Conservation (phyloP, 1,139 yeast species). For the Diutina rugosa region DNA sequence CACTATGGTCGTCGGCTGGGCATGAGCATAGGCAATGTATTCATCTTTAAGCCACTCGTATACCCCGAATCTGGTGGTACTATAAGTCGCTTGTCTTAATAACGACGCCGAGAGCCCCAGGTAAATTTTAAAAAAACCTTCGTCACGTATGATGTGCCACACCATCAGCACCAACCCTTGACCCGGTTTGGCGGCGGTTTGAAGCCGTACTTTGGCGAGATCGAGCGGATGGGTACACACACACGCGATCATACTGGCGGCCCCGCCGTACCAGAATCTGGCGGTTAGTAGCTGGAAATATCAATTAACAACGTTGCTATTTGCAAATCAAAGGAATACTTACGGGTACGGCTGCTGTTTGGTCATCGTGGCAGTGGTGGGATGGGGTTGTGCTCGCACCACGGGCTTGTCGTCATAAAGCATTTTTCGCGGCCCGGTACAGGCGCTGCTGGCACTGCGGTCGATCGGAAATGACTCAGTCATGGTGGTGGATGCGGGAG, state of each 20-base stretch:
- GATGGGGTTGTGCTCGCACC: not conserved
- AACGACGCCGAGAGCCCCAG: conserved; percentile 75
- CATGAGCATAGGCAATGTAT: conserved; percentile 15
- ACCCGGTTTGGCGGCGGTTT: conserved; percentile 55
- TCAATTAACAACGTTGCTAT: too few relatives aligned
- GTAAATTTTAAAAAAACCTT: conserved; percentile 59
- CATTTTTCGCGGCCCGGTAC: not conserved
- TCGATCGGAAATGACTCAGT: not conserved
- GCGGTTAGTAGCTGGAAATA: conserved; percentile 1
- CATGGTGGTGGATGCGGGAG: not conserved
- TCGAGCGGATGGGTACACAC: conserved; percentile 63
- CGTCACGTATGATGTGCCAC: conserved; percentile 41
- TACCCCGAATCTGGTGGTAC: conserved; percentile 75
- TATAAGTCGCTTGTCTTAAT: conserved; percentile 78
- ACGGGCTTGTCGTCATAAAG: not conserved
- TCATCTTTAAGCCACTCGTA: conserved; percentile 64
- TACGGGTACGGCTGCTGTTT: not conserved
- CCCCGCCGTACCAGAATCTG: conserved; percentile 42
- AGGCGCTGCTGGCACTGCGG: not conserved
- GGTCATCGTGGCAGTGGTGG: not conserved
- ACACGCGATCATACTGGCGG: conserved; percentile 58
- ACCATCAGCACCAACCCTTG: conserved; percentile 53
- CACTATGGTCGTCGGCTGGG: conserved; percentile 23
- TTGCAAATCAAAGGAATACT: not conserved
- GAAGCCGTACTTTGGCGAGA: conserved; percentile 74